These are phyloP conservation scores for Candida nonsorbophila DNA, from an alignment of 805 yeast species.

Conservation along the genomic window DNA sequence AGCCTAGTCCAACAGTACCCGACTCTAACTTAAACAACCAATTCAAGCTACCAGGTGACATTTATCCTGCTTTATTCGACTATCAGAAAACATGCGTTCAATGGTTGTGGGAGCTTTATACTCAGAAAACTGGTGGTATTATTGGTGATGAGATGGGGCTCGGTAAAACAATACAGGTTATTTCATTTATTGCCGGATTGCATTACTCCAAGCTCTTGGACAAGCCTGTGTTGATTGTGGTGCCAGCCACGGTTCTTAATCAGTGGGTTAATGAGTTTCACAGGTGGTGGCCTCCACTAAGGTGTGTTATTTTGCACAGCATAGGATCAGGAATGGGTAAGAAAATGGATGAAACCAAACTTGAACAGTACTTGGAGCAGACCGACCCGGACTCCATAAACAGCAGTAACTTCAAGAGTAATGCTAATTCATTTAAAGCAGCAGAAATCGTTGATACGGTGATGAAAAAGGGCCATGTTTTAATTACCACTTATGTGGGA, in stretches of 20 bases:
- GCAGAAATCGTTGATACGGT: constrained; percentile 52
- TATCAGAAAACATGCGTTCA: constrained; percentile 96
- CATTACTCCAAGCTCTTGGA: constrained; percentile 73
- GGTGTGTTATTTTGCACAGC: constrained; percentile 83
- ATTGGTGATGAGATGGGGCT: constrained; percentile 98
- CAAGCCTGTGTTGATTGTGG: constrained; percentile 80
- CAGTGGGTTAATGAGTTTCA: constrained; percentile 98
- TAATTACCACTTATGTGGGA: constrained; percentile 91
- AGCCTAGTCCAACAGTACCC: constrained; percentile 70
- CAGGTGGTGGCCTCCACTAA: constrained; percentile 95
- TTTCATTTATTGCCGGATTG: constrained; percentile 84
- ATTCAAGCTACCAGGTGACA: constrained; percentile 83
- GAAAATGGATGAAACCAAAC: constrained; percentile 36
- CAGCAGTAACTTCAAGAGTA: constrained; percentile 16
- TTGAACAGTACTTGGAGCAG: constrained; percentile 47
- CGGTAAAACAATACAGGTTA: constrained; percentile 92
- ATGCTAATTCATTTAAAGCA: constrained; percentile 34
- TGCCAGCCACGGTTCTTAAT: constrained; percentile 93
- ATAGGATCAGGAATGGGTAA: constrained; percentile 80
- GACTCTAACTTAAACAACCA: constrained; percentile 71
- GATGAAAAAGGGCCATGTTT: constrained; percentile 66
- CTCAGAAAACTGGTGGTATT: constrained; percentile 90
- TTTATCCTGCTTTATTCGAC: constrained; percentile 79
- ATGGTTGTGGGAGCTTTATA: constrained; percentile 93
- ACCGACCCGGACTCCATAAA: constrained; percentile 26